Percentiles rank a stretch among this genome's conserved stretches.
Evolutionary conservation across 345 rosid genomes (phyloP).

Genomic region (Eucalyptus urophylla): DNA sequence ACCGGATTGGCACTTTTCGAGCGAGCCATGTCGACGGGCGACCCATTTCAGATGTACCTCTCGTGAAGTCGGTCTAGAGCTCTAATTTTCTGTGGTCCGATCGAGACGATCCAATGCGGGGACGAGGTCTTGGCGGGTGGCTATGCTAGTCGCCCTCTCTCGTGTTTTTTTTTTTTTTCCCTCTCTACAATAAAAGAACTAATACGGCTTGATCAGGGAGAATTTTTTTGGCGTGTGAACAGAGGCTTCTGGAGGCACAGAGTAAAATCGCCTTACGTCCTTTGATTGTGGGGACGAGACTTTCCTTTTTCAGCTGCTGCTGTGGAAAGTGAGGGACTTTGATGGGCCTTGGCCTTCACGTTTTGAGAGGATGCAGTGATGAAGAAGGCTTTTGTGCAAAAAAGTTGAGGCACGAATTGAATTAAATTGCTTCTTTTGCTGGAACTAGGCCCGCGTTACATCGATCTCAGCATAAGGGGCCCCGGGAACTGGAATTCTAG

Average conservation of each 20-base stretch:
- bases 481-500: neutral
- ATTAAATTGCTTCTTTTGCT: neutral
- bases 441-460: neutral
- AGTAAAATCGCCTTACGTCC: neutral
- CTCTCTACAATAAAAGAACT: neutral
- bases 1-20: neutral
- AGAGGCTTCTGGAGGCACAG: neutral
- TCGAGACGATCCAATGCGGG: neutral
- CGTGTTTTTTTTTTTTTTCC: fast-evolving
- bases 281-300: neutral
- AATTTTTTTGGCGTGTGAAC: neutral
- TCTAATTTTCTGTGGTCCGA: neutral
- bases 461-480: neutral
- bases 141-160: neutral
- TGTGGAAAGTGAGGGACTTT: neutral
- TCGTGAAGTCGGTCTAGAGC: neutral
- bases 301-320: neutral
- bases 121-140: neutral
- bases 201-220: neutral
- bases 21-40: neutral
- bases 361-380: neutral
- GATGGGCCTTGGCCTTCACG: neutral
- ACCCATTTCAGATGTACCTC: neutral
- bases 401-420: neutral
- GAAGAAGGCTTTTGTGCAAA: neutral